Evolutionary conservation across 2,329 filamentous ascomycete species (phyloP).

Genomic region (Fusarium musae): DNA sequence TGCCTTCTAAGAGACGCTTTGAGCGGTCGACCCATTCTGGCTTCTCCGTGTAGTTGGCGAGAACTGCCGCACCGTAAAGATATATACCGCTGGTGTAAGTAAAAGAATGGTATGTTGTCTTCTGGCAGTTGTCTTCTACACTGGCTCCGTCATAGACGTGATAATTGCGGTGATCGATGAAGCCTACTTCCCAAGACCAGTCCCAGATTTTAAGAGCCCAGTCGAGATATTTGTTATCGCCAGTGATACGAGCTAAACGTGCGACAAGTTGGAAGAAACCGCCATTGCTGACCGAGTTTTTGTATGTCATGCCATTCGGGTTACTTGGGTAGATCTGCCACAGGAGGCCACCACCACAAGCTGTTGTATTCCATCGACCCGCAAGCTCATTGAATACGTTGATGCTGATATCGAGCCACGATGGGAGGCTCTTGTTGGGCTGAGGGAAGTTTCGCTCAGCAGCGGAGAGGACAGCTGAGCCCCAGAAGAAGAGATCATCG

Average conservation of each 20-base stretch:
- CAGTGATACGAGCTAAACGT: slow-evolving; percentile 76
- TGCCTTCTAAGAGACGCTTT: slow-evolving; percentile 61
- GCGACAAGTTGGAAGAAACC: slow-evolving; percentile 86
- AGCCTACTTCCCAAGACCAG: slow-evolving; percentile 67
- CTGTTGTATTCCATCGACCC: slow-evolving; percentile 73
- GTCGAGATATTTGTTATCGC: slow-evolving; percentile 71
- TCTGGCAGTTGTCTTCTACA: slow-evolving; percentile 63
- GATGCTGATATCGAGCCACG: slow-evolving; percentile 73
- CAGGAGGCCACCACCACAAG: slow-evolving; percentile 77
- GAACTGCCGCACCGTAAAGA: slow-evolving; percentile 71
- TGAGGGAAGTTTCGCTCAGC: slow-evolving; percentile 76
- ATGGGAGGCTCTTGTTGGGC: slow-evolving; percentile 64
- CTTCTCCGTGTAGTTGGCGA: slow-evolving; percentile 70
- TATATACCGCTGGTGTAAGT: slow-evolving; percentile 74
- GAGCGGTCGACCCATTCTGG: slow-evolving; percentile 65
- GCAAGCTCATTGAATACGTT: slow-evolving; percentile 80
- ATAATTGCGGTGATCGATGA: slow-evolving; percentile 64
- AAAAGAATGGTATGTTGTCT: slow-evolving; percentile 67
- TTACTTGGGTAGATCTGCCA: slow-evolving; percentile 87
- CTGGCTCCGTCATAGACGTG: slow-evolving; percentile 73
- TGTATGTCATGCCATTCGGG: slow-evolving; percentile 80
- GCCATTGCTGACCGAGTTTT: slow-evolving; percentile 83
- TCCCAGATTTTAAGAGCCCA: slow-evolving; percentile 77
- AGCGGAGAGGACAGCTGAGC: slow-evolving; percentile 72
- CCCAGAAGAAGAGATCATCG: slow-evolving; percentile 82